phyloP scores from a whole-genome alignment of 2,329 filamentous ascomycete genomes.

The Ilyonectria robusta region DNA sequence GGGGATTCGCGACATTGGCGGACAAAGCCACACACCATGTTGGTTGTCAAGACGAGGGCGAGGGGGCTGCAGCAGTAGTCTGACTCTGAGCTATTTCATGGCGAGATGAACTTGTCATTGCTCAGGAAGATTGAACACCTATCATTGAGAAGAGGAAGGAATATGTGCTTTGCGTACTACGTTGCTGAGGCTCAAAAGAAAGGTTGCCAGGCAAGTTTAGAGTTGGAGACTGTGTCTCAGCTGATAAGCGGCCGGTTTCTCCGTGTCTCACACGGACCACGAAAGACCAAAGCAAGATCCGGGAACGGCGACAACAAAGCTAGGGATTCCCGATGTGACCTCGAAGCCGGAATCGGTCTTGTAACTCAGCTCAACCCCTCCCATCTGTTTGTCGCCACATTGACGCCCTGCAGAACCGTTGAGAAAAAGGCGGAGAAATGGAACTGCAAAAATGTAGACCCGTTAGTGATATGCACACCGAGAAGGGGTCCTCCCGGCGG shows the following conservation, averaged over 20 bases:
- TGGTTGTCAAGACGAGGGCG: not conserved
- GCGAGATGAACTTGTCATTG: not conserved
- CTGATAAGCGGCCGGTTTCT: not conserved
- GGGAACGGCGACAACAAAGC: not conserved
- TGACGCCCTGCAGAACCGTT: conserved; percentile 14
- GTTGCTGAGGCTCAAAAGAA: conserved; percentile 25
- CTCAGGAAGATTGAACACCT: not conserved
- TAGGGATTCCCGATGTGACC: not conserved
- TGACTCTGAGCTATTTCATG: not conserved
- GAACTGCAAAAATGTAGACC: conserved; percentile 3
- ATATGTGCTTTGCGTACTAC: conserved; percentile 1
- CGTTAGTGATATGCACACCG: conserved; percentile 5
- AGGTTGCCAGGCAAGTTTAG: conserved; percentile 3
- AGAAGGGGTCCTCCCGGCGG: conserved; percentile 8
- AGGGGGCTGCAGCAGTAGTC: not conserved
- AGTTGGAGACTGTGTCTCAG: conserved; percentile 21
- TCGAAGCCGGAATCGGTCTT: not conserved
- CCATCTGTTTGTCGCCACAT: not conserved
- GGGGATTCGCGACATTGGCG: not conserved
- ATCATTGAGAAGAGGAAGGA: not conserved
- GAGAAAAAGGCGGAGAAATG: conserved; percentile 20
- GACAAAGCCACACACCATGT: not conserved
- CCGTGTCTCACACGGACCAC: conserved; percentile 22
- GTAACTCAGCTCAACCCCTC: not conserved
- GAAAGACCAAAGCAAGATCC: conserved; percentile 4